Evolutionary conservation across 352 stramenopile species (phyloP), one percentile per base, ranked within the genome.

Genomic region (Lagenidium sp.): DNA sequence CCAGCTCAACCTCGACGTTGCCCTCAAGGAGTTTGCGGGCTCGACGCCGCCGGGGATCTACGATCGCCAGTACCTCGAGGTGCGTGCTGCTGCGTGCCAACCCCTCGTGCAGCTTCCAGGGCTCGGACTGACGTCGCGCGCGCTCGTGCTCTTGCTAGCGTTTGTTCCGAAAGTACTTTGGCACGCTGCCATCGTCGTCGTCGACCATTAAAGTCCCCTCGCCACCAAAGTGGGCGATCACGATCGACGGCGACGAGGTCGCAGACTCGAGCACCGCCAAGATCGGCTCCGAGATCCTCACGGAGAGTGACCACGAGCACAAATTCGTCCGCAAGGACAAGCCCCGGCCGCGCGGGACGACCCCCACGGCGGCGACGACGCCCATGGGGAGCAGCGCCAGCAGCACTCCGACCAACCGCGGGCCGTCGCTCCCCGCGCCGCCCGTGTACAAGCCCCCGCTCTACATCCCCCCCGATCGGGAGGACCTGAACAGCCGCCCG

Each of bases 91-190:
- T n/a, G n/a, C n/a, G n/a, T n/a, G n/a, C n/a, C n/a, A n/a, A n/a
- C n/a, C n/a, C n/a, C n/a, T n/a, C n/a, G n/a, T n/a, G n/a, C n/a
- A n/a, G n/a, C n/a, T n/a, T n/a, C n/a, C n/a, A n/a, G n/a, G n/a
- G n/a, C n/a, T n/a, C n/a, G n/a, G n/a, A n/a, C n/a, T n/a, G n/a
- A n/a, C n/a, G n/a, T n/a, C n/a, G n/a, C n/a, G n/a, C n/a, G n/a
- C n/a, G n/a, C n/a, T n/a, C n/a, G n/a, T n/a, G n/a, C 36, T 2
- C 1, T 4, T 30, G 51, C 15, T 39, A 85, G 63, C 55, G 55
- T 47, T 44, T 94, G 36, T 94, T 90, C 21, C 68, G 75, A 25
- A 90, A 85, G 55, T 94, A 91, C 44, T 87, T 73, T 34, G 70
- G 55, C 7, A 89, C 75, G 12, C 52, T 94, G 12, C 53, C 69